Evolutionary conservation across 2,329 filamentous ascomycete genomes (phyloP), one percentile per base, ranked within the genome.

Genomic region (Ploettnerulaceae sp.): DNA sequence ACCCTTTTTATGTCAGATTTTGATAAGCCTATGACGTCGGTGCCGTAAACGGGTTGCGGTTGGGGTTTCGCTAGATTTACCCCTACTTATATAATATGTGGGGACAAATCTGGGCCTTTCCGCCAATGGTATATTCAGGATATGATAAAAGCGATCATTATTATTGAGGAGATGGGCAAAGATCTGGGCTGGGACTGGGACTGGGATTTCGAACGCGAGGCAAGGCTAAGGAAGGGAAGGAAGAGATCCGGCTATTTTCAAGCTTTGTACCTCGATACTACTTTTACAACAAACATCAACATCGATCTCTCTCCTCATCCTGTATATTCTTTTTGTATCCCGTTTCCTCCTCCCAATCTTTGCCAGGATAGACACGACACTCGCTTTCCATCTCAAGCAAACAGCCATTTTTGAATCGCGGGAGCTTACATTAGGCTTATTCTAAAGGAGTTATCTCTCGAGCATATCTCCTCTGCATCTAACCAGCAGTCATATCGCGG

Each of bases 301-400:
- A 7, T 15, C 5, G n/a, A 12, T 7, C 20, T 20, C 3, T 9
- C n/a, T 12, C n/a, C 7, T 42, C 24, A 26, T 33, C 18, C 14
- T 25, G 15, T 21, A 28, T 15, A 21, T n/a, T 29, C 17, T 12
- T 15, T 17, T 20, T 15, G 3, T 2, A n/a, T n/a, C n/a, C n/a
- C n/a, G n/a, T 15, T 8, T 8, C 20, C 4, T 36, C 24, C n/a
- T 34, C 6, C 7, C 7, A 28, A 34, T 12, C 28, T 33, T 42
- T 25, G 39, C 32, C 39, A 32, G 7, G 17, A 33, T 25, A 25
- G 39, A 42, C 39, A n/a, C 41, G 15, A 44, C 33, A 36, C 32
- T 44, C 41, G 41, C 24, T 44, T 44, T 22, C 12, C 28, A n/a
- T 36, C 20, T 22, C 11, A 35, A 24, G 22, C 15, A 28, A 21